Evolutionary conservation across 306 rosid genomes (phyloP).

Genomic region (Hylodesmum podocarpum): DNA sequence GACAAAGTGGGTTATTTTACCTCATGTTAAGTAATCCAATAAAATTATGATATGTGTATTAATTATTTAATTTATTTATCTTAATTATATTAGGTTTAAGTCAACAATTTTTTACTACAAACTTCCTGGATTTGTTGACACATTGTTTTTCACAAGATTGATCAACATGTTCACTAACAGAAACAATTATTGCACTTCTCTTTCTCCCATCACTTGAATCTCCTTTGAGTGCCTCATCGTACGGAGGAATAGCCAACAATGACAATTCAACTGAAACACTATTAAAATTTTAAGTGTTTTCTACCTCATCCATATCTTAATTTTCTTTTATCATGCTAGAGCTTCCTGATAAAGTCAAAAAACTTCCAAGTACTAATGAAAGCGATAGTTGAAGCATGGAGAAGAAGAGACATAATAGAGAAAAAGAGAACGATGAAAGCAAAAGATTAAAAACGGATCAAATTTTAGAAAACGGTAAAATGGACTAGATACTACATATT

Average conservation of each 20-base stretch:
- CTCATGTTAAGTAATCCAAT: too few species aligned
- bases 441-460: too few species aligned
- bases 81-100: too few species aligned
- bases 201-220: conserved; percentile 44
- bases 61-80: too few species aligned
- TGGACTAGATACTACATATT: too few species aligned
- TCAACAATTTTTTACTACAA: conserved; percentile 42
- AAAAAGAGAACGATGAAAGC: too few species aligned
- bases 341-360: conserved; percentile 74
- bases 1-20: too few species aligned
- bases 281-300: conserved; percentile 27
- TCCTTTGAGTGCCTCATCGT: conserved; percentile 27
- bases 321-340: conserved; percentile 50
- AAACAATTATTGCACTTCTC: conserved; percentile 46
- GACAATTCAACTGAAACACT: conserved; percentile 48
- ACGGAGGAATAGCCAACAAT: conserved; percentile 37
- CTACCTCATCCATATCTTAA: conserved; percentile 20
- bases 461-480: too few species aligned
- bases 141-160: conserved; percentile 44
- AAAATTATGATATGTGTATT: too few species aligned
- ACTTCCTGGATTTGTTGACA: conserved; percentile 36
- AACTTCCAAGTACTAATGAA: conserved; percentile 70
- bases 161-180: conserved; percentile 44
- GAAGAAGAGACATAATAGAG: too few species aligned
- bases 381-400: too few species aligned